Evolutionary conservation across 2,329 filamentous ascomycete species (phyloP), one percentile per base, ranked within the genome.

Genomic region (Alternaria sp.): DNA sequence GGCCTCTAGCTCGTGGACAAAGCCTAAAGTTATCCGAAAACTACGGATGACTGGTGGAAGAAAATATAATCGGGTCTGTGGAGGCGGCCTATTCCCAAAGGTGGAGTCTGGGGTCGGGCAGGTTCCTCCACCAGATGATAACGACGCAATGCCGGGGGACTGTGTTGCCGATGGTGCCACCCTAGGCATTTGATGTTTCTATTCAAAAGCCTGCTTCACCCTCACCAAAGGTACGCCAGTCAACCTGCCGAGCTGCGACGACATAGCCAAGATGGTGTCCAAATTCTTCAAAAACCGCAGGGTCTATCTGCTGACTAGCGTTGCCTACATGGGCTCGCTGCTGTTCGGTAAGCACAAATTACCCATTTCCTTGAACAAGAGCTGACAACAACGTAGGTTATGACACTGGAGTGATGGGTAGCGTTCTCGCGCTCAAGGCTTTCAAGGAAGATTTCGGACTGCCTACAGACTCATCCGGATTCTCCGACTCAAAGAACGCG

Each of bases 311-410:
- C 18, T 60, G 27, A 60, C 58, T 12, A 56, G 54, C 48, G 58
- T 60, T 32, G 58, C 58, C 54, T 60, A 60, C 34, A 60, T 58
- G 54, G 58, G 58, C 54, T 60, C 58, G 34, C 58, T 60, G 36
- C 54, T 60, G 30, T 60, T 60, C 34, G 58, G 54, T 60, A 32
- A 18, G 54, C 28, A 49, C 34, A 0, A 7, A 11, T 20, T 14
- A 30, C 10, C 3, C 34, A 11, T 8, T 2, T 22, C 16, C 20
- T 4, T 30, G 11, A 6, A 38, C 22, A 22, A 50, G 4, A 16
- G 43, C 54, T 60, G 12, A 60, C 30, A 41, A 12, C 10, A 22
- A 12, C 4, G 22, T 16, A 60, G 58, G 58, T 52, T 60, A 60
- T 32, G 58, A 60, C 20, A 60, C 58, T 6, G 58, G 58, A 53